Percentiles rank a stretch among this genome's conserved stretches.
These are phyloP conservation scores for Betula pendula DNA, from an alignment of 306 rosid genomes.

Conservation along the genomic window DNA sequence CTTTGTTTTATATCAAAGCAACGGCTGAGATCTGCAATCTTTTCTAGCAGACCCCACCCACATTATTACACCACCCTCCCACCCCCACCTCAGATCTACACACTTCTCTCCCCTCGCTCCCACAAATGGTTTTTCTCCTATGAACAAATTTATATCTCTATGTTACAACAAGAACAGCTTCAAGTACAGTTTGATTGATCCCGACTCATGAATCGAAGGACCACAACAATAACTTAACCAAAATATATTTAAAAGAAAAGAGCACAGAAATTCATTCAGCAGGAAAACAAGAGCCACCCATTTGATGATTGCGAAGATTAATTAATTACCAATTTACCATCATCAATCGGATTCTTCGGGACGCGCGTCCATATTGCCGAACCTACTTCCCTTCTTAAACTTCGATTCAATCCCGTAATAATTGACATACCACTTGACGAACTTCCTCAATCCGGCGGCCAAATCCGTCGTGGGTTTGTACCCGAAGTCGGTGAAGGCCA, in stretches of 20 bases:
- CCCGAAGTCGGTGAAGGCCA: slow-evolving; percentile 49
- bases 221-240: slow-evolving; percentile 7
- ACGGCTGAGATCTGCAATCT: slow-evolving; percentile 44
- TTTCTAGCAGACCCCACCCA: slow-evolving; percentile 43
- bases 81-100: slow-evolving; percentile 24
- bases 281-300: slow-evolving; percentile 8
- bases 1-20: neutral
- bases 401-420: slow-evolving; percentile 56
- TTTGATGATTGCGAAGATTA: slow-evolving; percentile 24
- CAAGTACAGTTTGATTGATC: neutral
- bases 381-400: slow-evolving; percentile 32
- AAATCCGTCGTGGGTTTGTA: slow-evolving; percentile 53
- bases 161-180: slow-evolving; percentile 31
- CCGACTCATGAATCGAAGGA: too few species aligned
- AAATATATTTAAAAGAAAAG: neutral
- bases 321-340: too few species aligned
- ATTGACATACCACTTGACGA: slow-evolving; percentile 58
- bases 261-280: neutral
- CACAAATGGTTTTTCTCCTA: neutral
- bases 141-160: slow-evolving; percentile 36
- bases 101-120: neutral
- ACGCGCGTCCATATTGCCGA: slow-evolving; percentile 2
- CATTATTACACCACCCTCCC: slow-evolving; percentile 35
- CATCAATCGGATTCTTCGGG: slow-evolving; percentile 50
- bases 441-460: slow-evolving; percentile 51